Base-by-base conservation (phyloP, 2,329 filamentous ascomycete species). In the Pyricularia grisea region DNA sequence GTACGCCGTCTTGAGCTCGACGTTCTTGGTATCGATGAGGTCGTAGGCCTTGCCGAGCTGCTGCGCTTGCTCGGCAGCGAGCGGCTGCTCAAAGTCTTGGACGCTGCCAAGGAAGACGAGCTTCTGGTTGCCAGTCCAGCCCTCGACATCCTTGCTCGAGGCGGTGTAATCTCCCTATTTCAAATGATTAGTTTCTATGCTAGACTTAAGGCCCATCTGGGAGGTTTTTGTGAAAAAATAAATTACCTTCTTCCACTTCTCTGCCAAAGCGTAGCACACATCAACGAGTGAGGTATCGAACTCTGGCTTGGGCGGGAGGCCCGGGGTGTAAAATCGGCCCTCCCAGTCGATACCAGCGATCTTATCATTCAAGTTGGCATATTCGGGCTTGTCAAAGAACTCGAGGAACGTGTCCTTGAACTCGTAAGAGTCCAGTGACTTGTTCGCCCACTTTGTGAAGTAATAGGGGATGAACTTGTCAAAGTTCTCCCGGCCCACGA, bases 401-500 rank as follows among this genome's bases (percentile, higher is more conserved):
- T 91, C 87, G 50, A 97, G 78, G 68, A 97, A 89, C 0, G 92
- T 96, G 67, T 90, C 84, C 78, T 94, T 97, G 86, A 99, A 99
- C 75, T 98, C 92, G 74, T 92, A 97, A 1, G 92, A 96, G 79
- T 97, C 93, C 9, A 99, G 85, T 2, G 93, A 97, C 79, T 93
- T 94, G 76, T 87, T 87, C 69, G 91, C 89, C 87, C 91, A 98
- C 58, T 87, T 92, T 33, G 85, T 88, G 78, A 98, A 98, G 82
- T 98, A 97, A 78, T 97, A 89, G 20, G 94, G 93, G 75, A 98
- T 97, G 79, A 98, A 99, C 74, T 89, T 91, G 83, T 98, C 92
- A 81, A 95, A 99, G 77, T 91, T 91, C n/a, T 90, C 85, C 71
- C 92, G 90, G 50, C 93, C 92, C 4, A 98, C 85, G 1, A 97